These are phyloP conservation scores for Ascochyta fabae DNA, from an alignment of 2,329 filamentous ascomycete genomes.

Conservation along the genomic window DNA sequence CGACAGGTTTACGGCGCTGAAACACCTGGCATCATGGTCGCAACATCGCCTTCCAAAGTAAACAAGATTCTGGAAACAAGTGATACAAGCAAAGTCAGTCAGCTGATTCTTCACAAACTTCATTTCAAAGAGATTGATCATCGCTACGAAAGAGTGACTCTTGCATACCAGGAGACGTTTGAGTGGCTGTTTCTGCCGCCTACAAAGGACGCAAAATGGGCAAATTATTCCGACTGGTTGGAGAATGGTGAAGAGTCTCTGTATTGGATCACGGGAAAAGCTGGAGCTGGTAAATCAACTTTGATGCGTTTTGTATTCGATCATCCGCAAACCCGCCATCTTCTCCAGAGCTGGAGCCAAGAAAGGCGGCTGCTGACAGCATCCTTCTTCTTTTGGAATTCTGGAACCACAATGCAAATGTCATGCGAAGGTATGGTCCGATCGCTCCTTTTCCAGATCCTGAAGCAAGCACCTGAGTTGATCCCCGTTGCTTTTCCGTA, in stretches of 20 bases:
- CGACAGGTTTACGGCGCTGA: not conserved
- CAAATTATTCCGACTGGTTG: conserved; percentile 18
- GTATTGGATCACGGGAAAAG: conserved; percentile 52
- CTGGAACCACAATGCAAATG: conserved; percentile 14
- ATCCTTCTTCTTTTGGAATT: conserved; percentile 17
- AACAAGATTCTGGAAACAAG: not conserved
- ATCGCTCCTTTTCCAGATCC: conserved; percentile 6
- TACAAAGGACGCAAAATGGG: conserved; percentile 2
- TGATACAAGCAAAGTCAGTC: not conserved
- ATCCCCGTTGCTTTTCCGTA: not conserved
- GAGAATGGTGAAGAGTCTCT: not conserved
- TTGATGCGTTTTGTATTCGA: conserved; percentile 44
- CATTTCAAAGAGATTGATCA: conserved; percentile 2
- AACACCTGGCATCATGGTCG: not conserved
- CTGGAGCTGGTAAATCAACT: conserved; percentile 57
- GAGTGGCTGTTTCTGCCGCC: conserved; percentile 11
- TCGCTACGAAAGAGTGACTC: conserved; percentile 15
- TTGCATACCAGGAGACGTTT: conserved; percentile 12
- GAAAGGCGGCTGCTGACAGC: not conserved
- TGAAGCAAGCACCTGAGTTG: not conserved
- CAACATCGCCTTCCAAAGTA: not conserved
- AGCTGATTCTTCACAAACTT: not conserved
- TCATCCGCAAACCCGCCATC: not conserved
- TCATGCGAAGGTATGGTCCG: conserved; percentile 18
- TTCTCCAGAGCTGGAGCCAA: not conserved